Base-by-base conservation (phyloP, 1,284 basidiomycete genomes). In the Rhodotorula glutinis region DNA sequence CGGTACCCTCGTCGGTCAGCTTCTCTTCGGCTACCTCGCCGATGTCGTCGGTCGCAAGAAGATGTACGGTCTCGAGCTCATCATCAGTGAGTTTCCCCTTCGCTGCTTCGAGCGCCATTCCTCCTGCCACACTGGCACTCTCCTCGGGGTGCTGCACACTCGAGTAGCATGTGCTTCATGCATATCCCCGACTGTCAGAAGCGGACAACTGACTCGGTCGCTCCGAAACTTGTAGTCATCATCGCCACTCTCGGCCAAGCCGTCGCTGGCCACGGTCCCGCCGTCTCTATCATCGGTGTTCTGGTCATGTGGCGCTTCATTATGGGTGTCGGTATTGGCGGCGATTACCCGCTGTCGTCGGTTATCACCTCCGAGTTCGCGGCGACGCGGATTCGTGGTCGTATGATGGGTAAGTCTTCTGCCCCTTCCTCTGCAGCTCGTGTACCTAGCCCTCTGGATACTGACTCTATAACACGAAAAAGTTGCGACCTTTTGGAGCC, bases 301-400 rank as follows among this genome's bases (percentile, higher is more conserved):
- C 80, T 92, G 49, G 82, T 90, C 65, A 83, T 88, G 67, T 81
- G 90, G 79, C 87, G 89, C 74, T 78, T 88, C 63, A 76, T 90
- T 25, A 84, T 89, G 55, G 88, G 88, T 17, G 29, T 70, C 49
- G 77, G 76, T 29, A 87, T 91, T 9, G 90, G 90, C 40, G 90
- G 90, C 52, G 90, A 92, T 78, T 91, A 91, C 77, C 89, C 89
- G 19, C 87, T 90, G 86, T 83, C 82, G 1, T 80, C 83, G 44
- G 78, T 79, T 69, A 82, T 82, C 75, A 81, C 81, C 30, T 81
- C 81, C 43, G 90, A 92, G 76, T 91, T 91, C 74, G 87, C 90
- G 5, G 83, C 88, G 0, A 87, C 86, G 44, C 83, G 84, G 66
- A 88, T 87, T 63, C 84, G 89, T 33, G 89, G 89, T 10, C 86